Evolutionary conservation across 306 rosid genomes (phyloP).

Genomic region (Sphenostylis stenocarpa): DNA sequence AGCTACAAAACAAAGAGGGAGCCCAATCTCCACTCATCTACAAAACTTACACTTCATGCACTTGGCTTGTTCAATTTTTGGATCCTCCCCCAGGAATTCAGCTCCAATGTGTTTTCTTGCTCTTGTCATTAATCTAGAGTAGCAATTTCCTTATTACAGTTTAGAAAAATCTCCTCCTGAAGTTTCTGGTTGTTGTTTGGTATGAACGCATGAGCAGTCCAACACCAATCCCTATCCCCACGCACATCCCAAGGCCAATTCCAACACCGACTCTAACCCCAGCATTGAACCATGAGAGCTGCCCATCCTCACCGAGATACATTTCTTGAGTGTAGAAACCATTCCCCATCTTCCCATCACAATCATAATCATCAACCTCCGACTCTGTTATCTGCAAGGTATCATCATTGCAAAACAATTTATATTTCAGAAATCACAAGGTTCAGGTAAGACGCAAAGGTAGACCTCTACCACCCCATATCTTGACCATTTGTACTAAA

Average conservation of each 20-base stretch:
- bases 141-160: slow-evolving; percentile 17
- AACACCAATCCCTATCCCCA: slow-evolving; percentile 83
- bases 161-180: slow-evolving; percentile 71
- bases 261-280: slow-evolving; percentile 98
- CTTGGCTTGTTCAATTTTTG: not conserved
- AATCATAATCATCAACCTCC: slow-evolving; percentile 62
- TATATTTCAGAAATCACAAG: slow-evolving; percentile 10
- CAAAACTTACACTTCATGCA: slow-evolving; percentile 42
- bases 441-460: slow-evolving; percentile 3
- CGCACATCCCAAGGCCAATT: slow-evolving; percentile 91
- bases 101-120: slow-evolving; percentile 3
- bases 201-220: slow-evolving; percentile 94
- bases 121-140: slow-evolving; percentile 23
- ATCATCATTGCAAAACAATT: slow-evolving; percentile 17
- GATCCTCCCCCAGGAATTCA: not conserved
- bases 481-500: not conserved
- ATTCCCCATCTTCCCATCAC: slow-evolving; percentile 56
- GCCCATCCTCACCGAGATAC: slow-evolving; percentile 81
- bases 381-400: slow-evolving; percentile 60
- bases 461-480: slow-evolving; percentile 7
- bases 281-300: slow-evolving; percentile 89
- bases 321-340: slow-evolving; percentile 67
- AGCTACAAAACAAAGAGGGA: slow-evolving; percentile 37
- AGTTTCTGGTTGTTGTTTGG: slow-evolving; percentile 81
- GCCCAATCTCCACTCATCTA: slow-evolving; percentile 48